Conservation (phyloP, 2,329 filamentous ascomycete species). For the Monosporascus sp. region DNA sequence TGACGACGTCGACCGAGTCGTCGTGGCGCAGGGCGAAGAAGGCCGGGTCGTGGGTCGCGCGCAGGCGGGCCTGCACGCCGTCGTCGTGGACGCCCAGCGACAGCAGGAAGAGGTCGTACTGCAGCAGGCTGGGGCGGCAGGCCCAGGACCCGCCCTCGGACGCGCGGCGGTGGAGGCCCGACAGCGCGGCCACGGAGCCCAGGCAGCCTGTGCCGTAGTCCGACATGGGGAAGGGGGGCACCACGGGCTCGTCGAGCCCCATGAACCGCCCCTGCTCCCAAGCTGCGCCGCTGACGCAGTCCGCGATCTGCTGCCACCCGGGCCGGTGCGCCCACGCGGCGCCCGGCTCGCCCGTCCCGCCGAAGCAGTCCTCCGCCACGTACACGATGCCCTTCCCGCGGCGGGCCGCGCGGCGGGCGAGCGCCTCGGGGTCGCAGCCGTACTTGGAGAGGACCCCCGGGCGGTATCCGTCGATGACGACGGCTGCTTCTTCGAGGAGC, state of each 20-base stretch:
- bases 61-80: slow-evolving; percentile 41
- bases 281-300: slow-evolving; percentile 31
- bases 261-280: slow-evolving; percentile 33
- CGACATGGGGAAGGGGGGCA: slow-evolving; percentile 59
- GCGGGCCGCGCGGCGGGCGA: slow-evolving; percentile 45
- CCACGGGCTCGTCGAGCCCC: slow-evolving; percentile 50
- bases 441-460: slow-evolving; percentile 59
- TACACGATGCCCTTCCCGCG: slow-evolving; percentile 61
- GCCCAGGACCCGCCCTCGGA: slow-evolving; percentile 28
- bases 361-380: slow-evolving; percentile 68
- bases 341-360: slow-evolving; percentile 41
- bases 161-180: slow-evolving; percentile 27
- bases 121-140: slow-evolving; percentile 28
- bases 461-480: slow-evolving; percentile 65
- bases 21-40: slow-evolving; percentile 51
- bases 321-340: slow-evolving; percentile 57
- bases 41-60: slow-evolving; percentile 39
- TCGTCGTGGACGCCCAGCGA: slow-evolving; percentile 41
- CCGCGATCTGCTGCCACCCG: slow-evolving; percentile 53
- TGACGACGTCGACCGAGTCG: slow-evolving; percentile 54
- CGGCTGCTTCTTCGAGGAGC: slow-evolving; percentile 56
- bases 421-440: slow-evolving; percentile 54
- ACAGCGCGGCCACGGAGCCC: slow-evolving; percentile 27
- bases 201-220: slow-evolving; percentile 36
- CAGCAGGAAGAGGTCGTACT: slow-evolving; percentile 31